phyloP scores from a whole-genome alignment of 306 rosid species.

The Hippophae tibetana region DNA sequence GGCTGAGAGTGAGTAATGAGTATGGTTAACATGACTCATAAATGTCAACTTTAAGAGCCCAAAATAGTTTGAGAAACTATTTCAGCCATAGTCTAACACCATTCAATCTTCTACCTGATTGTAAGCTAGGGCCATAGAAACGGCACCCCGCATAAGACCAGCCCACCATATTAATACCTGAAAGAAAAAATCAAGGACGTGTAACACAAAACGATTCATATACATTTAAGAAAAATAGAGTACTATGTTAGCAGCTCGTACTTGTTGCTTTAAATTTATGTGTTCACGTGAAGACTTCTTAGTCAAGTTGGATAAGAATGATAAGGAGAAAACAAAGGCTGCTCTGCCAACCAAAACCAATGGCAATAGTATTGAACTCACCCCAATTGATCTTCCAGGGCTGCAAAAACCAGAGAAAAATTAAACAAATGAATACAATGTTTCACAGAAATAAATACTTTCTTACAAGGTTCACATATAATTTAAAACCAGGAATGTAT shows the following conservation, averaged over 20 bases:
- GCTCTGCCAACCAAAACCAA: slow-evolving; percentile 90
- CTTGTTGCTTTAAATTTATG: slow-evolving; percentile 76
- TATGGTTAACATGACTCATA: no score
- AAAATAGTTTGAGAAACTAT: neutral
- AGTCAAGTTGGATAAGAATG: slow-evolving; percentile 69
- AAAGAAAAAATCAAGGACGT: slow-evolving; percentile 5
- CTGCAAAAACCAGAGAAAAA: slow-evolving; percentile 28
- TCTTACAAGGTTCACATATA: neutral
- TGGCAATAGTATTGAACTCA: slow-evolving; percentile 75
- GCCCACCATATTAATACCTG: slow-evolving; percentile 98
- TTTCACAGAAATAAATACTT: neutral
- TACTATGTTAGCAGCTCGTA: slow-evolving; percentile 24
- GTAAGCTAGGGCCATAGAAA: slow-evolving; percentile 92
- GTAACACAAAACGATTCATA: neutral
- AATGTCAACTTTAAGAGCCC: no score
- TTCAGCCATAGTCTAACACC: neutral
- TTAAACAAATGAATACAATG: slow-evolving; percentile 16
- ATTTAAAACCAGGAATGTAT: neutral
- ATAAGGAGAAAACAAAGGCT: slow-evolving; percentile 83
- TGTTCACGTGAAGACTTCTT: slow-evolving; percentile 57
- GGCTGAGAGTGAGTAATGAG: no score
- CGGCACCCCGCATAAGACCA: slow-evolving; percentile 99
- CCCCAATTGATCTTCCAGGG: slow-evolving; percentile 72
- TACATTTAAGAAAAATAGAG: neutral
- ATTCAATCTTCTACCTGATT: slow-evolving; percentile 58